Evolutionary conservation across 768 basidiomycete species (phyloP).

Genomic region (Russula vinacea): DNA sequence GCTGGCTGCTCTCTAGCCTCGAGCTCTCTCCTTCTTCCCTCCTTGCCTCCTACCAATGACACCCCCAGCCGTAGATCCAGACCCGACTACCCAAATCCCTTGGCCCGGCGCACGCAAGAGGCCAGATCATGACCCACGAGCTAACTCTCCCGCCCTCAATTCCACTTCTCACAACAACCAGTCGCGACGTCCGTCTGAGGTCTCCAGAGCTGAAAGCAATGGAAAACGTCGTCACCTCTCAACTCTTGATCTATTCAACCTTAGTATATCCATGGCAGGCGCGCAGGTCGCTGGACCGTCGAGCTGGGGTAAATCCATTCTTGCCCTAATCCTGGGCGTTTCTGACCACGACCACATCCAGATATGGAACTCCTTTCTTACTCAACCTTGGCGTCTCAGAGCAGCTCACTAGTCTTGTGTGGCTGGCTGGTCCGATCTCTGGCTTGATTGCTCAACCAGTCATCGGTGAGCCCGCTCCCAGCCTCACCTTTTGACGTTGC

Average conservation of each 20-base stretch:
- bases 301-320: conserved; percentile 72
- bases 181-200: conserved; percentile 16
- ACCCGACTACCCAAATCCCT: conserved; percentile 75
- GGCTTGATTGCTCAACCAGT: conserved; percentile 96
- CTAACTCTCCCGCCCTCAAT: background rate
- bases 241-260: conserved; percentile 55
- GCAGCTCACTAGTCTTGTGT: conserved; percentile 88
- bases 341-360: conserved; percentile 36
- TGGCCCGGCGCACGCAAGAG: conserved; percentile 50
- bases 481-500: background rate
- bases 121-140: conserved; percentile 31
- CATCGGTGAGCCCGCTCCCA: conserved; percentile 61
- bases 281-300: conserved; percentile 96
- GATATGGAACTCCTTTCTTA: conserved; percentile 95
- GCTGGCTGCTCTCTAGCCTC: background rate
- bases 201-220: conserved; percentile 35
- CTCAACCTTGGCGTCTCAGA: conserved; percentile 78
- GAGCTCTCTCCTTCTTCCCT: background rate
- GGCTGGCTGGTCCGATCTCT: conserved; percentile 93
- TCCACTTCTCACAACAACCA: background rate
- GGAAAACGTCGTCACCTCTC: conserved; percentile 38
- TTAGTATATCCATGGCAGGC: conserved; percentile 91
- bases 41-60: conserved; percentile 45
- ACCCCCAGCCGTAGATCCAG: conserved; percentile 62
- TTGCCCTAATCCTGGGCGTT: background rate